Conservation (phyloP, 106 monocot species). For the Platanthera zijinensis region DNA sequence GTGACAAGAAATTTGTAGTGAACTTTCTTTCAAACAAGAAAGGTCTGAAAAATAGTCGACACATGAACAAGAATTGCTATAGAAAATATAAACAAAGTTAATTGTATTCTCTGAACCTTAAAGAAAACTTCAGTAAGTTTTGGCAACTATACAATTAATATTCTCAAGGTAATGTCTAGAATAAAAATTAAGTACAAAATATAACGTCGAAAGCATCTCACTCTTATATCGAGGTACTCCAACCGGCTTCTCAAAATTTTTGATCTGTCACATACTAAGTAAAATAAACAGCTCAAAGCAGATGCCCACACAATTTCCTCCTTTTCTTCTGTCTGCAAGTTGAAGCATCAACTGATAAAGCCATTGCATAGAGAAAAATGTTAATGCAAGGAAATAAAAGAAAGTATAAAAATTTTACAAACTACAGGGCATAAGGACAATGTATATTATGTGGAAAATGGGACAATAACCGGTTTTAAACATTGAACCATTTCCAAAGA, state of each 20-base stretch:
- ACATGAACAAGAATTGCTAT: not conserved
- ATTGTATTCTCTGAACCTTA: not conserved
- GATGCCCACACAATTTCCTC: slow-evolving; percentile 99
- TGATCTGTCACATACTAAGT: slow-evolving; percentile 79
- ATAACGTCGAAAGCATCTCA: slow-evolving; percentile 19
- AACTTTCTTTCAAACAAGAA: no score
- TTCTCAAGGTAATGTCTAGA: not conserved
- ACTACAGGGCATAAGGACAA: not conserved
- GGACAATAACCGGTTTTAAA: no score
- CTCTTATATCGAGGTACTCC: slow-evolving; percentile 93
- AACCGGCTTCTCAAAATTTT: slow-evolving; percentile 70
- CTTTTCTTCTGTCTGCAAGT: slow-evolving; percentile 67
- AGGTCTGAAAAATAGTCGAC: no score
- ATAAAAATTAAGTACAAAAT: not conserved
- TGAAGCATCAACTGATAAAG: slow-evolving; percentile 6
- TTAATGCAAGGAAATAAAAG: not conserved
- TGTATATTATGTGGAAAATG: not conserved
- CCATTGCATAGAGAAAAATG: not conserved
- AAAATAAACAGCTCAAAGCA: slow-evolving; percentile 93
- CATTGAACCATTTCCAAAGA: no score
- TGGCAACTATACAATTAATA: not conserved
- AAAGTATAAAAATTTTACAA: not conserved
- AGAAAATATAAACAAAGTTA: not conserved
- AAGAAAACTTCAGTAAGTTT: not conserved
- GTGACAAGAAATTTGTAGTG: no score